Base-by-base conservation (phyloP, 2,329 filamentous ascomycete species). In the Phaeoacremonium minimum region DNA sequence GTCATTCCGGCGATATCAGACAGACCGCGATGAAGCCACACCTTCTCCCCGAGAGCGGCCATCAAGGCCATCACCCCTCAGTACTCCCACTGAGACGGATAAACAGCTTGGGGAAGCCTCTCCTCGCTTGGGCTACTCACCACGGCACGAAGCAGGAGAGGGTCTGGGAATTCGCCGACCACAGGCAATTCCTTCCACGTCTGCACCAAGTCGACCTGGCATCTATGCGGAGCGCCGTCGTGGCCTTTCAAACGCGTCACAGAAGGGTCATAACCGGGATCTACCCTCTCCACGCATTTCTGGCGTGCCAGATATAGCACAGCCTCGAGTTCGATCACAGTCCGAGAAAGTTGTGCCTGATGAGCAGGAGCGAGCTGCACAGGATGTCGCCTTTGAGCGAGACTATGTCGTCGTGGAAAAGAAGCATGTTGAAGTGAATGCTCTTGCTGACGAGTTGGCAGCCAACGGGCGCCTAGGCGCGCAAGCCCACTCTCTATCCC, bases 321-420 rank as follows among this genome's bases (percentile, higher is more conserved):
- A 51, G 40, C 44, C 15, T 51, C 42, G 55, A 64, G 31, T 52
- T 58, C 41, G 31, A 50, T 37, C 47, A 60, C 18, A n/a, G 40
- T 39, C 32, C 39, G 5, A 16, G 18, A 7, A 29, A 28, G 16
- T n/a, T n/a, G n/a, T 34, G 33, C 47, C 57, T 15, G 61, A 63
- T 38, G 83, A 85, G 45, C 79, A 80, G 41, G 82, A 85, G 51
- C 77, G 70, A 54, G 85, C 83, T 4, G 88, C 87, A 4, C 87
- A 95, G 50, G 91, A 97, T 46, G 81, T 94, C 33, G 86, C 86
- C 2, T 85, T 95, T 49, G 90, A 95, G 56, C 80, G 91, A 46
- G 93, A 97, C 47, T 98, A 97, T 51, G 91, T 98, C 15, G 73
- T 97, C 17, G 87, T 98, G 11, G 93, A 98, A 65, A 95, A 96